Conservation (phyloP, 257 asterid species). For the Lavandula angustifolia region DNA sequence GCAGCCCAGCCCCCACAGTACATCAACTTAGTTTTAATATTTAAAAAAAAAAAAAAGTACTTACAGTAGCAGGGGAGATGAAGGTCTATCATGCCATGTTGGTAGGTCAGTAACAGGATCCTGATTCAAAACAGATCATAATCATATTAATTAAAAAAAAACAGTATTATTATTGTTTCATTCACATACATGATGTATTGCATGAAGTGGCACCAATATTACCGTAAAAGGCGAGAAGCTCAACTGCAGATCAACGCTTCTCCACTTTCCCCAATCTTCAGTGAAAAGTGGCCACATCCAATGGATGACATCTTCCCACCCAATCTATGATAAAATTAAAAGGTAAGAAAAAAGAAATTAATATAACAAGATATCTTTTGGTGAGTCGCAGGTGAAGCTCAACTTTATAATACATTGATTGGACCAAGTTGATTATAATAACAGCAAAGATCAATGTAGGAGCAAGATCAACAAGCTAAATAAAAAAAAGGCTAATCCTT, state of each 20-base stretch:
- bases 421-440: no score
- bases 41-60: slow-evolving; percentile 36
- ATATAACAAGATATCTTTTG: slow-evolving; percentile 5
- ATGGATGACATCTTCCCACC: slow-evolving; percentile 89
- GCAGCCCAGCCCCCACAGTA: background rate
- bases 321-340: slow-evolving; percentile 48
- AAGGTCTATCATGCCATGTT: slow-evolving; percentile 80
- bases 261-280: slow-evolving; percentile 93
- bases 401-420: no score
- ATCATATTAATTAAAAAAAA: slow-evolving; percentile 24
- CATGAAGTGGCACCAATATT: slow-evolving; percentile 39
- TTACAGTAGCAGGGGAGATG: slow-evolving; percentile 83
- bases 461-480: no score
- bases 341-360: background rate
- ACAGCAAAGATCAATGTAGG: no score
- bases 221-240: slow-evolving; percentile 90
- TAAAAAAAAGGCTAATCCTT: no score
- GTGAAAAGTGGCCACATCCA: slow-evolving; percentile 99
- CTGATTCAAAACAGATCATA: slow-evolving; percentile 48
- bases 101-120: slow-evolving; percentile 97
- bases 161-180: slow-evolving; percentile 27
- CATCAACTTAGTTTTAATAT: slow-evolving; percentile 20
- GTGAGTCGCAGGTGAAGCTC: no score
- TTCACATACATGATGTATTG: slow-evolving; percentile 19
- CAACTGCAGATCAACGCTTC: slow-evolving; percentile 74